A percentile compares a stretch with the other conserved stretches of the same genome.
These are phyloP conservation scores for Pyricularia sp. DNA, from an alignment of 2,329 filamentous ascomycete species.

Conservation along the genomic window DNA sequence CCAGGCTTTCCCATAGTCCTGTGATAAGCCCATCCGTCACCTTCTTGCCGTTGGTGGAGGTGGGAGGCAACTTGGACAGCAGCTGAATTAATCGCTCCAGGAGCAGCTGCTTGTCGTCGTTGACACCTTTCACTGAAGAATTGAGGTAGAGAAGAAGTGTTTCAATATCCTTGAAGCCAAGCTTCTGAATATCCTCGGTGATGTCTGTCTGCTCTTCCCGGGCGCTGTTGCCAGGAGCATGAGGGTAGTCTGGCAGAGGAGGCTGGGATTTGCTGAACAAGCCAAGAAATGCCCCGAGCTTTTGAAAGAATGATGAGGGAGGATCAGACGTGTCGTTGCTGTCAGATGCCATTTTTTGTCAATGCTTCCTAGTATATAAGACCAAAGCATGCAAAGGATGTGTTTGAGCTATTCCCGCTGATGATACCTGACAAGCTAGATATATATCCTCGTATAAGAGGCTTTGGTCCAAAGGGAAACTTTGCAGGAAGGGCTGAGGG, in stretches of 20 bases:
- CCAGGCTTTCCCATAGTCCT: constrained; percentile 38
- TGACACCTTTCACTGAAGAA: constrained; percentile 6
- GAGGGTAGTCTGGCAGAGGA: not conserved
- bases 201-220: constrained; percentile 3
- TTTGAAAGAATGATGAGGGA: not conserved
- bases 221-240: not conserved
- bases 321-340: not conserved
- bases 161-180: constrained; percentile 18
- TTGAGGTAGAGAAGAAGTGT: constrained; percentile 9
- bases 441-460: not conserved
- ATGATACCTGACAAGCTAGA: not conserved
- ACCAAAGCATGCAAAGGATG: not conserved
- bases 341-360: not conserved
- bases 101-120: constrained; percentile 7
- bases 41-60: constrained; percentile 13
- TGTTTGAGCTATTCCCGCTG: not conserved
- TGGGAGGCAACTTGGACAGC: constrained; percentile 14
- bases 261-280: not conserved
- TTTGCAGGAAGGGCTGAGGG: too few species aligned
- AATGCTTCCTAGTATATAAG: not conserved
- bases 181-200: constrained; percentile 8
- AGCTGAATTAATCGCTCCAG: constrained; percentile 9
- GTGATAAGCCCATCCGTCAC: constrained; percentile 38
- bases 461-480: too few species aligned
- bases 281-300: not conserved